phyloP scores from a whole-genome alignment of 305 asterid species.

The Fraxinus sp. region DNA sequence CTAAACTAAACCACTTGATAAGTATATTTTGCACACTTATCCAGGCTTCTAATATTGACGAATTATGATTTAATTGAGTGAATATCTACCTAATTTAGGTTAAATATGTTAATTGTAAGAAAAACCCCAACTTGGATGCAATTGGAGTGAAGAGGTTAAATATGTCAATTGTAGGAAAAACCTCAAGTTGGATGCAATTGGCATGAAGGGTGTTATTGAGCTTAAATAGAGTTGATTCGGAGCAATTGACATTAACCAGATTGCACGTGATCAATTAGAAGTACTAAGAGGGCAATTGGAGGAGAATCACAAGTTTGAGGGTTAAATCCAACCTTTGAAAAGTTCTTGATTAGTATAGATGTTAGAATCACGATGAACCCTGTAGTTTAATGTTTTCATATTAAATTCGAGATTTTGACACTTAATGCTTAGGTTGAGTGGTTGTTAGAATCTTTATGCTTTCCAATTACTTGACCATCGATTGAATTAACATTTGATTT shows the following conservation, averaged over 20 bases:
- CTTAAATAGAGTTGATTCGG: neutral
- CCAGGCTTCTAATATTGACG: neutral
- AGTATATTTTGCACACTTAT: neutral
- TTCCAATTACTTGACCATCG: neutral
- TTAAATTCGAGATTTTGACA: neutral
- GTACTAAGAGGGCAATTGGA: neutral
- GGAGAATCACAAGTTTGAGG: neutral
- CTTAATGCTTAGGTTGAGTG: neutral
- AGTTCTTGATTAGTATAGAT: neutral
- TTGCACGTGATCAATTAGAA: neutral
- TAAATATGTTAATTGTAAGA: neutral
- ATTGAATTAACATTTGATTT: neutral
- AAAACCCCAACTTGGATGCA: neutral
- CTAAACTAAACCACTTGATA: neutral
- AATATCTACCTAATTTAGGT: neutral
- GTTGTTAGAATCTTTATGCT: neutral
- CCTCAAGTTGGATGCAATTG: neutral
- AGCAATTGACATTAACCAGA: neutral
- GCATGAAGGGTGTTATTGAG: neutral
- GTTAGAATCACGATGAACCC: neutral
- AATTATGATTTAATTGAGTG: neutral
- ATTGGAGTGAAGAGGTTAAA: neutral
- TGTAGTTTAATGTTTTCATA: neutral
- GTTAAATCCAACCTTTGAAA: neutral
- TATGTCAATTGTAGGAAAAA: neutral